Base-by-base conservation (phyloP, 306 rosid genomes). In the Astragalus glycyphyllos region DNA sequence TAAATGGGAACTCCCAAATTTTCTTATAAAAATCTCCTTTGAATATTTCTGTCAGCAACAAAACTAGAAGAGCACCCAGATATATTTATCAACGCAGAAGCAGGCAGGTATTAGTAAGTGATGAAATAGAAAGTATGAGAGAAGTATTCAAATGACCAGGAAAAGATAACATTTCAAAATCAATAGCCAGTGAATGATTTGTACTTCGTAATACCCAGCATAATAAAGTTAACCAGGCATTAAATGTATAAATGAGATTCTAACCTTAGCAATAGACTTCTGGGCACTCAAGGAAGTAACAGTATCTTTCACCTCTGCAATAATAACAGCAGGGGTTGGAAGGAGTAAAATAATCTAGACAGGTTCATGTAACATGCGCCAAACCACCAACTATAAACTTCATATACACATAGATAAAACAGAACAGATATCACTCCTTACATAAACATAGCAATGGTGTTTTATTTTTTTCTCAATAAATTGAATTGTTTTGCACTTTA, bases 231-330 rank as follows among this genome's bases (percentile, higher is more conserved):
- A 44, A 41, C 11, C 34, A 57, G 70, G 40, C 66, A 67, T 45
- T n/a, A 42, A 67, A 5, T 5, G 8, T 38, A 42, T 23, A 41
- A 54, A 49, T 9, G 58, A 68, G 32, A 61, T 77, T 60, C 71
- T 78, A 40, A 88, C 97, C 96, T 86, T 92, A 11, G 75, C 55
- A 69, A 86, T 86, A 57, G 87, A 66, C 79, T 88, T 92, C 58
- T 85, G 91, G 48, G 89, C 90, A 72, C 61, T 74, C 84, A 90
- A 80, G 60, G 84, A 48, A 74, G 91, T 17, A 63, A 84, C 84
- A 8, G 68, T 13, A 42, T 84, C 83, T 82, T 85, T 86, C 65
- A 92, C 90, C 86, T 86, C 96, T 90, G 90, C 90, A 85, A 58
- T 46, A 85, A 58, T 46, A 68, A 59, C 76, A 67, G 32, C 56